These are phyloP conservation scores for Alternaria sp. DNA, from an alignment of 2,329 filamentous ascomycete species.

Conservation along the genomic window DNA sequence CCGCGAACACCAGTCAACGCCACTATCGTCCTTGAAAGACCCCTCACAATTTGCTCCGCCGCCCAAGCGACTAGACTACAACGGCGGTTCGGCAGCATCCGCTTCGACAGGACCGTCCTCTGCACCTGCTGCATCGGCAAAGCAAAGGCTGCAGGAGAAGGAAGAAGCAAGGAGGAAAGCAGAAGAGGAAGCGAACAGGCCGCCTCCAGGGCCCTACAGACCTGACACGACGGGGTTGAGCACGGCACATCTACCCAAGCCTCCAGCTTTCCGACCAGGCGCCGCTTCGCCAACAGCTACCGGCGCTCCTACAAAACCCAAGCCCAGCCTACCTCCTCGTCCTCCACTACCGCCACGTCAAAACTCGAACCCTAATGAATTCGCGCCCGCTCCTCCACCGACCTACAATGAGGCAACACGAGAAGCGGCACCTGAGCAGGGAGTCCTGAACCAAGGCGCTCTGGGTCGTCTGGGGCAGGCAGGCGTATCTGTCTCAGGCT, in stretches of 20 bases:
- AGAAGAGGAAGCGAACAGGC: slow-evolving; percentile 45
- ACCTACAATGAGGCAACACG: slow-evolving; percentile 56
- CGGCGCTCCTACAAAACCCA: slow-evolving; percentile 50
- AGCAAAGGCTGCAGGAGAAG: slow-evolving; percentile 48
- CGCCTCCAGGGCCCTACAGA: slow-evolving; percentile 71
- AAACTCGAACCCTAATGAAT: slow-evolving; percentile 60
- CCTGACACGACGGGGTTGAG: slow-evolving; percentile 75
- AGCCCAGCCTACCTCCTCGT: slow-evolving; percentile 70
- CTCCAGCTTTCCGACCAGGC: slow-evolving; percentile 65
- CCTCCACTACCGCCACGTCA: slow-evolving; percentile 77
- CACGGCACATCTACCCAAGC: slow-evolving; percentile 74
- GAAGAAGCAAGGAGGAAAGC: slow-evolving; percentile 47
- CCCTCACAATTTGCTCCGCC: slow-evolving; percentile 81
- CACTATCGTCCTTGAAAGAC: slow-evolving; percentile 76
- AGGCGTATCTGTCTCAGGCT: slow-evolving; percentile 78
- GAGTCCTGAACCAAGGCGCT: slow-evolving; percentile 66
- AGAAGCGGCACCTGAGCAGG: slow-evolving; percentile 41
- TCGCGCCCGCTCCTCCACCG: slow-evolving; percentile 57
- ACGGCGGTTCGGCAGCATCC: slow-evolving; percentile 54
- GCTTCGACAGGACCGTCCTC: slow-evolving; percentile 50
- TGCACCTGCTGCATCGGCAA: slow-evolving; percentile 51
- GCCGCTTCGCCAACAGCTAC: slow-evolving; percentile 31
- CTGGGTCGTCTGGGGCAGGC: slow-evolving; percentile 72
- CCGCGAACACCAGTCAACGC: slow-evolving; percentile 64
- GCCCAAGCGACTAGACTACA: slow-evolving; percentile 68